phyloP scores from a whole-genome alignment of 371 early-diverging fungal species.

The Mortierella sp. region DNA sequence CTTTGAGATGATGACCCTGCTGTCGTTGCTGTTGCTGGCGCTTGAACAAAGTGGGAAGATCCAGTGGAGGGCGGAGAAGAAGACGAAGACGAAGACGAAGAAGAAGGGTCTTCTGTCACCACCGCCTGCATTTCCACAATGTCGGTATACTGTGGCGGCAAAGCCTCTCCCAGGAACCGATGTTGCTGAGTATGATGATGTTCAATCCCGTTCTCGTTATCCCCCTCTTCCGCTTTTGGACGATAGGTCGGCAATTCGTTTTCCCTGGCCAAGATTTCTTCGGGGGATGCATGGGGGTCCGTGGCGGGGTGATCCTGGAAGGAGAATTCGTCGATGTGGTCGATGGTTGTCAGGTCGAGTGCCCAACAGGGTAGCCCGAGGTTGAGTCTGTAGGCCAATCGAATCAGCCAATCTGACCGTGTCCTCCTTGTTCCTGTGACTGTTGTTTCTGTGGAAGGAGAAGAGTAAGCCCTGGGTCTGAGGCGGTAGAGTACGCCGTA shows the following conservation, averaged over 20 bases:
- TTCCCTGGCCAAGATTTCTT: slow-evolving; percentile 40
- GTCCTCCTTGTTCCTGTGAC: not conserved
- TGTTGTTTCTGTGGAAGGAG: not conserved
- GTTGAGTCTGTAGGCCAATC: slow-evolving; percentile 33
- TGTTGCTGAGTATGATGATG: slow-evolving; percentile 2
- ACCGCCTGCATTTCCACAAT: not conserved
- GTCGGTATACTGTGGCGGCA: slow-evolving; percentile 35
- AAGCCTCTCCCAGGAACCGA: slow-evolving; percentile 24
- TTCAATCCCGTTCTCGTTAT: not conserved
- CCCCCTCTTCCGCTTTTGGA: slow-evolving; percentile 24
- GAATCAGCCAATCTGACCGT: slow-evolving; percentile 7
- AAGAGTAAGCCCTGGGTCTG: slow-evolving; percentile 8
- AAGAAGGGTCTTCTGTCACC: not conserved
- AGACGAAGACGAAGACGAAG: not conserved
- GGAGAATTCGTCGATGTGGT: slow-evolving; percentile 48
- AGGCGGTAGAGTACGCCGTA: slow-evolving; percentile 47
- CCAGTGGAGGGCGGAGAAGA: not conserved
- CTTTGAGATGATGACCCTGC: not conserved
- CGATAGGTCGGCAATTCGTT: slow-evolving; percentile 43
- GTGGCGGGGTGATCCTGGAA: slow-evolving; percentile 42
- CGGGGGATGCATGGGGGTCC: slow-evolving; percentile 39
- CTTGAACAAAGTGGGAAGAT: not conserved
- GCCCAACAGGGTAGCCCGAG: slow-evolving; percentile 36
- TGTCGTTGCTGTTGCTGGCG: not conserved
- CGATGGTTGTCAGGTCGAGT: slow-evolving; percentile 42